phyloP scores from a whole-genome alignment of 345 rosid species.

The Tarenaya hassleriana region DNA sequence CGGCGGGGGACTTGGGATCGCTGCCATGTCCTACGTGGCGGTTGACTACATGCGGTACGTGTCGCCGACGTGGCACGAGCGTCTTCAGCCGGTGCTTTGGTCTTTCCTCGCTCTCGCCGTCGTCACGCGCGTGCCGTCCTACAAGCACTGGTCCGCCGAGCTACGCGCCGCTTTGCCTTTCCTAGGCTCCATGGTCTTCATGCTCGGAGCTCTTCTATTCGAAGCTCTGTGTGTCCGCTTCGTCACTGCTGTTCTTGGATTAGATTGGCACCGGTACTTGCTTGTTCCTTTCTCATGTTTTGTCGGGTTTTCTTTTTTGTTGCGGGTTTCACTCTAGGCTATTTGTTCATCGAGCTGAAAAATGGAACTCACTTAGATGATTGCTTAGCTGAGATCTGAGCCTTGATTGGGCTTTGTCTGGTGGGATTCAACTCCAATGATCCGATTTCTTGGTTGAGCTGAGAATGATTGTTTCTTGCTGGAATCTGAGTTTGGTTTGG shows the following conservation, averaged over 20 bases:
- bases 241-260: constrained; percentile 84
- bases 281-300: background rate
- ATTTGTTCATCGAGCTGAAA: background rate
- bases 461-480: too few species aligned
- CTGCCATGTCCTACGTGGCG: constrained; percentile 72
- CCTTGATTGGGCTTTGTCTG: too few species aligned
- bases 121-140: constrained; percentile 64
- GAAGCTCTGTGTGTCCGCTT: constrained; percentile 87
- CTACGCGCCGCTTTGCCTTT: constrained; percentile 66
- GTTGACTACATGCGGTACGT: constrained; percentile 77
- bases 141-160: constrained; percentile 83
- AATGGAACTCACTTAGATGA: background rate
- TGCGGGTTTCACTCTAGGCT: background rate
- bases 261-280: constrained; percentile 79
- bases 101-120: constrained; percentile 53
- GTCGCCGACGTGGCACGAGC: constrained; percentile 75
- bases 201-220: constrained; percentile 70
- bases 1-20: constrained; percentile 66
- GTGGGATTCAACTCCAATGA: too few species aligned
- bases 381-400: background rate
- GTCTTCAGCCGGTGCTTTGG: constrained; percentile 83
- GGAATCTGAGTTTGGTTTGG: too few species aligned
- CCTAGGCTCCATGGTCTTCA: constrained; percentile 60
- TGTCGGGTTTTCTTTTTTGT: background rate
- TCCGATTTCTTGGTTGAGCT: too few species aligned